Evolutionary conservation across 2,329 filamentous ascomycete genomes (phyloP).

Genomic region (Colletotrichum phormii): DNA sequence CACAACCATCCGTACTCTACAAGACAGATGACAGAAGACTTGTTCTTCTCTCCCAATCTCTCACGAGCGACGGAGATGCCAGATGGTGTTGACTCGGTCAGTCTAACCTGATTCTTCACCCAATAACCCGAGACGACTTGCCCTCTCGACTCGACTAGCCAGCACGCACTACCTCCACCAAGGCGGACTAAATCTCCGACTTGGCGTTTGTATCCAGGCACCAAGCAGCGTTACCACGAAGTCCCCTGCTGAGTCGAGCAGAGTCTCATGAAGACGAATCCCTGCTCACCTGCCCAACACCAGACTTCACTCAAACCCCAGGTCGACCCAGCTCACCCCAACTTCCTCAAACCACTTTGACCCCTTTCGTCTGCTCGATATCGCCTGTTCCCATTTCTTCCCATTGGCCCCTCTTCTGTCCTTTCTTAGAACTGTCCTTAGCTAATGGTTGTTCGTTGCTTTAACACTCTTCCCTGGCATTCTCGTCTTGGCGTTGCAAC

Average conservation of each 20-base stretch:
- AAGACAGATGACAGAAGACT: constrained; percentile 27
- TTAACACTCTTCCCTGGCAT: constrained; percentile 13
- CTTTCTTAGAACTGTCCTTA: constrained; percentile 8
- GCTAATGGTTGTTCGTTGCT: not conserved
- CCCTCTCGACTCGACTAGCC: not conserved
- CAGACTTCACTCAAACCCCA: not conserved
- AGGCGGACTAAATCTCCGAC: not conserved
- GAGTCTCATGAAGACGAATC: not conserved
- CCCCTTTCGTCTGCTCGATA: constrained; percentile 9
- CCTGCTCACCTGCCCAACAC: not conserved
- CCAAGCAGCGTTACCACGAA: not conserved
- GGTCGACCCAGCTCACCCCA: constrained; percentile 1
- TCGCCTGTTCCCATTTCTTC: not conserved
- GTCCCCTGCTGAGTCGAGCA: constrained; percentile 13
- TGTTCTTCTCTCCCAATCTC: not conserved
- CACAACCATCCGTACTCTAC: constrained; percentile 9
- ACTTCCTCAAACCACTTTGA: constrained; percentile 14
- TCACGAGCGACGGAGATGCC: not conserved
- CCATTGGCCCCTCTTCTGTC: not conserved
- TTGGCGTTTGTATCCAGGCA: constrained; percentile 9
- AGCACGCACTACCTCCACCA: not conserved
- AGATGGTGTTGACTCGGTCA: constrained; percentile 4
- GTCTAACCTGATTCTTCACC: not conserved
- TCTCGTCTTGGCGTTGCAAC: constrained; percentile 24
- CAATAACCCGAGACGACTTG: not conserved